These are phyloP conservation scores for Ceriops decandra DNA, from an alignment of 345 rosid species.

Conservation along the genomic window DNA sequence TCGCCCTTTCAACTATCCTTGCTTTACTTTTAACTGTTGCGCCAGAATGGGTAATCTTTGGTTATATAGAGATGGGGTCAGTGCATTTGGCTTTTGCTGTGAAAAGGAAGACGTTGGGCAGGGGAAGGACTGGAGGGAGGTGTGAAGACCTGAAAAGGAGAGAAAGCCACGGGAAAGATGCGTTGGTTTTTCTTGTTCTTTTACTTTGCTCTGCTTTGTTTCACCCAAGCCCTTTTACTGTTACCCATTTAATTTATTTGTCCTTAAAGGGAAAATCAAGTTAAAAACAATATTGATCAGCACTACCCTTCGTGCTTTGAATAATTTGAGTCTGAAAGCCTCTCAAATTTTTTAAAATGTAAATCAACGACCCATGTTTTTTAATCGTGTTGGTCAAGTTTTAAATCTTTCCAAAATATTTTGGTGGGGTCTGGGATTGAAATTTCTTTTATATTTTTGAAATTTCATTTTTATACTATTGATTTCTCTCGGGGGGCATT, in stretches of 20 bases:
- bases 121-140: not conserved
- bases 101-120: conserved; percentile 27
- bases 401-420: no score
- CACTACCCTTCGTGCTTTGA: no score
- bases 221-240: not conserved
- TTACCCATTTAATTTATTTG: no score
- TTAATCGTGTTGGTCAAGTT: no score
- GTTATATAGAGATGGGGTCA: conserved; percentile 31
- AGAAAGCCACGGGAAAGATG: conserved; percentile 37
- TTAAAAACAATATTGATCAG: no score
- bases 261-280: no score
- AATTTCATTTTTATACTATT: no score
- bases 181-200: conserved; percentile 24
- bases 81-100: conserved; percentile 41
- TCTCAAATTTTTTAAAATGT: no score
- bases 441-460: no score
- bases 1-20: not conserved
- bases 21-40: not conserved
- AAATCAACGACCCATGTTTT: rapidly evolving
- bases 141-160: conserved; percentile 48
- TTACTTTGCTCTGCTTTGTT: conserved; percentile 10
- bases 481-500: no score
- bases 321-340: no score
- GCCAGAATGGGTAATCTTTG: conserved; percentile 5
- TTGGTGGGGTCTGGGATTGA: no score